These are phyloP conservation scores for Coniella vitis DNA, from an alignment of 2,329 filamentous ascomycete species.

Conservation along the genomic window DNA sequence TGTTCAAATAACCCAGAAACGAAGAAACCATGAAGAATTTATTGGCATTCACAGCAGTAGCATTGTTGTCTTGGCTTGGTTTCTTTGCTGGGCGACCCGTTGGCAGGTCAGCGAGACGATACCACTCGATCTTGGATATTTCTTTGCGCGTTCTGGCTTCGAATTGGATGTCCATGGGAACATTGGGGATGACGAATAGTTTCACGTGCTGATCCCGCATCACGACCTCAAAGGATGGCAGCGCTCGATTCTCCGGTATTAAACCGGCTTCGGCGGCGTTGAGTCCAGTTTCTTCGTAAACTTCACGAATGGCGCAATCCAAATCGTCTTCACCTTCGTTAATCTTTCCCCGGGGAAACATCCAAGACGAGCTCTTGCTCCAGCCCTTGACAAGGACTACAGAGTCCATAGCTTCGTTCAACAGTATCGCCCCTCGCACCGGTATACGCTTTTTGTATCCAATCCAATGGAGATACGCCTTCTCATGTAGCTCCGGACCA, in stretches of 20 bases:
- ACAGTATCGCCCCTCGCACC: slow-evolving; percentile 85
- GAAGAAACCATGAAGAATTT: slow-evolving; percentile 99
- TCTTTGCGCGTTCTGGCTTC: slow-evolving; percentile 90
- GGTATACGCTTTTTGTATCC: slow-evolving; percentile 93
- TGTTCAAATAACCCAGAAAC: slow-evolving; percentile 77
- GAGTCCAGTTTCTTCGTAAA: slow-evolving; percentile 92
- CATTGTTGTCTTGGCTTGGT: slow-evolving; percentile 47
- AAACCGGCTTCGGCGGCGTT: slow-evolving; percentile 72
- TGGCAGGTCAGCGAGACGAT: slow-evolving; percentile 80
- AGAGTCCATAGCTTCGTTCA: slow-evolving; percentile 91
- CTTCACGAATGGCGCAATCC: slow-evolving; percentile 88
- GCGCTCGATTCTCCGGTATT: slow-evolving; percentile 61
- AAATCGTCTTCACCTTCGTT: slow-evolving; percentile 94
- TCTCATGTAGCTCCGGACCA: slow-evolving; percentile 67
- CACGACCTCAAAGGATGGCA: slow-evolving; percentile 80
- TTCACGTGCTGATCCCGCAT: slow-evolving; percentile 92
- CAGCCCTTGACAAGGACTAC: slow-evolving; percentile 92
- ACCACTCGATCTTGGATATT: slow-evolving; percentile 96
- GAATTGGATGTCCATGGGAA: slow-evolving; percentile 82
- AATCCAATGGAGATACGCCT: slow-evolving; percentile 86
- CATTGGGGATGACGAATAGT: slow-evolving; percentile 83
- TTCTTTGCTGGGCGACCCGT: slow-evolving; percentile 64
- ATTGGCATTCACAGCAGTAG: slow-evolving; percentile 58
- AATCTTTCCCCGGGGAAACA: slow-evolving; percentile 94
- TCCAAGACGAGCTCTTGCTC: slow-evolving; percentile 96